Conservation (phyloP, 768 basidiomycete species). For the Suillus americanus region DNA sequence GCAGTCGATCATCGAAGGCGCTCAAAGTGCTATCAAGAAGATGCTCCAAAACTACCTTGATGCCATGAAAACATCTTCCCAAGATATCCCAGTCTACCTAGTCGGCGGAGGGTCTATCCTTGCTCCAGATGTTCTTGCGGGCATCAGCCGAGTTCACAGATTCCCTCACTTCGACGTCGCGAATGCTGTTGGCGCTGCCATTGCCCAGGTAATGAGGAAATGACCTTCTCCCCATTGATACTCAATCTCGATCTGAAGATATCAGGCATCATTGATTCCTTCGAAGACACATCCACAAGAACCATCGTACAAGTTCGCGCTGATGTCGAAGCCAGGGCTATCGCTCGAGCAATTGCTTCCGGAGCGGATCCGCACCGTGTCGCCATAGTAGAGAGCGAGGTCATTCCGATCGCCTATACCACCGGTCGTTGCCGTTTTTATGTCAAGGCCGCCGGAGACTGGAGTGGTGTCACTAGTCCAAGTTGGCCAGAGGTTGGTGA, state of each 20-base stretch:
- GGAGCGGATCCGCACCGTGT: slow-evolving; percentile 45
- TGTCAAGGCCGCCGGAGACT: slow-evolving; percentile 62
- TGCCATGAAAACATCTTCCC: slow-evolving; percentile 62
- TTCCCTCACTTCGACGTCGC: slow-evolving; percentile 56
- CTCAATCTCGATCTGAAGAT: slow-evolving; percentile 26
- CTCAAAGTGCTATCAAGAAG: slow-evolving; percentile 40
- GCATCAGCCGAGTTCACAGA: slow-evolving; percentile 50
- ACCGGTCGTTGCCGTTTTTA: slow-evolving; percentile 42
- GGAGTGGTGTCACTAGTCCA: slow-evolving; percentile 27
- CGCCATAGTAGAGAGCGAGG: slow-evolving; percentile 55
- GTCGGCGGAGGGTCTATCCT: slow-evolving; percentile 69
- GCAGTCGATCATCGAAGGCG: slow-evolving; percentile 30
- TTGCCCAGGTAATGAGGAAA: slow-evolving; percentile 29
- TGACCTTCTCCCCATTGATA: neutral
- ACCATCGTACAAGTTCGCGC: slow-evolving; percentile 31
- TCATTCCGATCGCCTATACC: slow-evolving; percentile 44
- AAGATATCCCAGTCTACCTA: slow-evolving; percentile 55
- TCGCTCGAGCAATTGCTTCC: slow-evolving; percentile 42
- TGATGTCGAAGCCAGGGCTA: slow-evolving; percentile 38
- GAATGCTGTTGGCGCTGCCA: slow-evolving; percentile 61
- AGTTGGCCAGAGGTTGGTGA: slow-evolving; percentile 21
- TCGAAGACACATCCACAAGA: slow-evolving; percentile 39
- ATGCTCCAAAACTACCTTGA: slow-evolving; percentile 52
- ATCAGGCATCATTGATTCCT: slow-evolving; percentile 45
- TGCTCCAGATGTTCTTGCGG: slow-evolving; percentile 48